phyloP scores from a whole-genome alignment of 805 yeast species.

The Ogataea chonburiensis region DNA sequence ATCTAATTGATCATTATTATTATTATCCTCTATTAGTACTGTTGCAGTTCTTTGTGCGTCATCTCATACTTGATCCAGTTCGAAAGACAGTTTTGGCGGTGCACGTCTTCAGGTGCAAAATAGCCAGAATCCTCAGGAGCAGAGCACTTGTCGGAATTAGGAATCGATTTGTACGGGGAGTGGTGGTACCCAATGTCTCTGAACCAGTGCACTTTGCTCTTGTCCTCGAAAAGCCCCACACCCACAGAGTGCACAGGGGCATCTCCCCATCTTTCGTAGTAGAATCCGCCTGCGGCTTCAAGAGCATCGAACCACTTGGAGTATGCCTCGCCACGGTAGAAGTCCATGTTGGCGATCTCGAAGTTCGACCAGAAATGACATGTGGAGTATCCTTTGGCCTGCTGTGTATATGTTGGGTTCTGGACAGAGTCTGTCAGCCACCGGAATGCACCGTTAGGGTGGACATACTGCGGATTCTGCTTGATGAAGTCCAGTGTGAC shows the following conservation, averaged over 20 bases:
- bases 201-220: constrained; percentile 76
- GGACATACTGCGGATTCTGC: constrained; percentile 57
- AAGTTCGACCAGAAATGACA: constrained; percentile 93
- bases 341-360: constrained; percentile 83
- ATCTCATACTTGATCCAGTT: constrained; percentile 39
- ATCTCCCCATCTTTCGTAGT: constrained; percentile 92
- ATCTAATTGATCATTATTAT: not conserved
- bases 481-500: constrained; percentile 62
- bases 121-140: constrained; percentile 35
- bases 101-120: constrained; percentile 35
- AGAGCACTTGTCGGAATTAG: constrained; percentile 54
- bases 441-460: constrained; percentile 55
- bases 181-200: constrained; percentile 80
- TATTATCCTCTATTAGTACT: constrained; percentile 23
- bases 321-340: constrained; percentile 70
- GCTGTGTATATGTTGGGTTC: constrained; percentile 42
- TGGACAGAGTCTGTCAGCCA: constrained; percentile 54
- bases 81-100: constrained; percentile 35
- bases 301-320: constrained; percentile 61
- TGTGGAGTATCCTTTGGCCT: constrained; percentile 47
- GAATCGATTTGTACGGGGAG: constrained; percentile 76
- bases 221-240: constrained; percentile 68
- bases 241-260: constrained; percentile 88
- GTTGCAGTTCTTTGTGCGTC: constrained; percentile 35
- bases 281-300: constrained; percentile 77